phyloP scores from a whole-genome alignment of 2,329 filamentous ascomycete species.

The Phyllosticta citriasiana region DNA sequence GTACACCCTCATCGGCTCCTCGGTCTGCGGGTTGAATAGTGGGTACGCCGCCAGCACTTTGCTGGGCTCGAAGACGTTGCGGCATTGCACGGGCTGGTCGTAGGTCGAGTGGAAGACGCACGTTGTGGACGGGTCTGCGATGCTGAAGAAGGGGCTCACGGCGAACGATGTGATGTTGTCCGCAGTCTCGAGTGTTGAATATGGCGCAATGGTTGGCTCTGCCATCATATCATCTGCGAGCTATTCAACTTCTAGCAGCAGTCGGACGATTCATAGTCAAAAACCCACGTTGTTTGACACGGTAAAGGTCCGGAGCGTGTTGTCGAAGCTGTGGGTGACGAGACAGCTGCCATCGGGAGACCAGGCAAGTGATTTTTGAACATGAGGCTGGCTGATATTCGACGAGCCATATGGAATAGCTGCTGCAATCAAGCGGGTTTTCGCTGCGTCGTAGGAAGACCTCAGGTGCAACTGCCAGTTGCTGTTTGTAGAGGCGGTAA shows the following conservation, averaged over 20 bases:
- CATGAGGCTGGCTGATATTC: background rate
- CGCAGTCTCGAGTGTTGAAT: slow-evolving; percentile 27
- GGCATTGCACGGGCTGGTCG: slow-evolving; percentile 47
- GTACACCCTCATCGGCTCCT: slow-evolving; percentile 45
- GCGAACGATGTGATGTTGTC: slow-evolving; percentile 46
- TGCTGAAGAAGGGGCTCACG: slow-evolving; percentile 44
- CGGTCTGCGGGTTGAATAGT: slow-evolving; percentile 44
- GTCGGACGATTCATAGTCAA: background rate
- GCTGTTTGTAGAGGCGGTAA: background rate
- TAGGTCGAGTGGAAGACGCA: slow-evolving; percentile 42
- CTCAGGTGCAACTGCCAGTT: background rate
- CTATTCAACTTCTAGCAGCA: background rate
- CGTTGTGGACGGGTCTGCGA: slow-evolving; percentile 40
- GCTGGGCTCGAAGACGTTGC: slow-evolving; percentile 31
- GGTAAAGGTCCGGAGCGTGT: slow-evolving; percentile 44
- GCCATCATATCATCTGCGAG: slow-evolving; percentile 1
- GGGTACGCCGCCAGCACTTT: slow-evolving; percentile 41
- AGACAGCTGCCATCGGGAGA: slow-evolving; percentile 48
- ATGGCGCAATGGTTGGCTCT: slow-evolving; percentile 25
- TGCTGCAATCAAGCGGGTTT: background rate
- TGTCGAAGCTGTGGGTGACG: slow-evolving; percentile 43
- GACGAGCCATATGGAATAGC: background rate
- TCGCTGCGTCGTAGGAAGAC: background rate
- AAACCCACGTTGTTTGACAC: slow-evolving; percentile 31
- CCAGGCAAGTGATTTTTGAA: slow-evolving; percentile 20